phyloP scores from a whole-genome alignment of 148 eudicot species.

The Camellia sinensis region DNA sequence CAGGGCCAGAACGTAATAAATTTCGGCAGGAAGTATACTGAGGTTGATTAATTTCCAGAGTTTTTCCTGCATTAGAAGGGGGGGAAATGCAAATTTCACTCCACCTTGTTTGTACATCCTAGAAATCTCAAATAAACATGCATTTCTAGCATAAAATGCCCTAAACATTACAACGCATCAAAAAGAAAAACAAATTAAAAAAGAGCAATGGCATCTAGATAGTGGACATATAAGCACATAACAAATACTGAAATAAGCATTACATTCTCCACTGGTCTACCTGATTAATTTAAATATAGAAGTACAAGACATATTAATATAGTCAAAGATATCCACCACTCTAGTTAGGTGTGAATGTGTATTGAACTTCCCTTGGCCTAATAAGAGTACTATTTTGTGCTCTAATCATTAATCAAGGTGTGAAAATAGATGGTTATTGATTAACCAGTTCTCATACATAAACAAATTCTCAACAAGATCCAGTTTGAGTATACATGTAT shows the following conservation, averaged over 20 bases:
- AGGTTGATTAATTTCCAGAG: constrained; percentile 69
- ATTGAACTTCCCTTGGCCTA: not conserved
- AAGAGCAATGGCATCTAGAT: not conserved
- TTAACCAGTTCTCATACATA: not conserved
- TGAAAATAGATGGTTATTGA: not conserved
- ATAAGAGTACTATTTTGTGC: not conserved
- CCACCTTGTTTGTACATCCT: not conserved
- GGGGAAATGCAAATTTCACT: not conserved
- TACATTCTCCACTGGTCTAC: not conserved
- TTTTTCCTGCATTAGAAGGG: constrained; percentile 50
- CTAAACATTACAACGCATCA: not conserved
- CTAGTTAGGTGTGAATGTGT: not conserved
- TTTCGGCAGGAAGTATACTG: constrained; percentile 66
- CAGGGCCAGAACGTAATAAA: constrained; percentile 87
- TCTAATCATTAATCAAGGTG: not conserved
- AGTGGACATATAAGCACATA: not conserved
- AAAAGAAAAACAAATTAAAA: not conserved
- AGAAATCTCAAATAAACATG: not conserved
- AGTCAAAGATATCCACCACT: not conserved
- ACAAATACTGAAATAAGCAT: not conserved
- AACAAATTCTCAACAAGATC: not conserved
- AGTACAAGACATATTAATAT: not conserved
- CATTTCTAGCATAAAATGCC: not conserved
- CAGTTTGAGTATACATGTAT: not conserved
- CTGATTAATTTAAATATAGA: not conserved